Conservation (phyloP, 805 yeast species). For the Candida verbasci region DNA sequence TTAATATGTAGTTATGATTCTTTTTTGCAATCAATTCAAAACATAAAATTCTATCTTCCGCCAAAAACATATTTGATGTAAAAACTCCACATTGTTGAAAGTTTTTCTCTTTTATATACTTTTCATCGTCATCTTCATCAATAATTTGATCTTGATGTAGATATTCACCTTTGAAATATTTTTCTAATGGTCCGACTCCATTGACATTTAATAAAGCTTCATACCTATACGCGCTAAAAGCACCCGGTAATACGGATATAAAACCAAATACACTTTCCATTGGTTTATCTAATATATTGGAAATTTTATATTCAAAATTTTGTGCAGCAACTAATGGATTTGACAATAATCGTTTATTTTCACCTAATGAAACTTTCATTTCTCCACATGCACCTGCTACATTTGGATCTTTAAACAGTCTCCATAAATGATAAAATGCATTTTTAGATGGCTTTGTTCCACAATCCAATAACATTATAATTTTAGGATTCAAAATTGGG, state of each 20-base stretch:
- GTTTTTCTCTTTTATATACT: slow-evolving; percentile 33
- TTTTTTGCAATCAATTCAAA: slow-evolving; percentile 91
- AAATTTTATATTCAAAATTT: slow-evolving; percentile 93
- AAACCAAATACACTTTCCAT: slow-evolving; percentile 94
- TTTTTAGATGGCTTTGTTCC: slow-evolving; percentile 89
- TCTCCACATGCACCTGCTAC: slow-evolving; percentile 99
- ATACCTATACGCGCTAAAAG: slow-evolving; percentile 90
- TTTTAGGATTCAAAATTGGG: slow-evolving; percentile 73
- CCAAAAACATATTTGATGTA: slow-evolving; percentile 93
- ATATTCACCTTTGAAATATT: slow-evolving; percentile 90
- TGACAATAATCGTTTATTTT: slow-evolving; percentile 41
- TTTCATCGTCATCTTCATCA: slow-evolving; percentile 36
- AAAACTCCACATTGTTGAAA: slow-evolving; percentile 62
- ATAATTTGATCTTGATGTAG: slow-evolving; percentile 57
- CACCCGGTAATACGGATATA: slow-evolving; percentile 93
- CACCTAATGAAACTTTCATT: slow-evolving; percentile 80
- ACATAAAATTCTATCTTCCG: slow-evolving; percentile 94
- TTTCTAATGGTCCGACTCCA: slow-evolving; percentile 82
- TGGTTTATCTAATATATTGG: slow-evolving; percentile 92
- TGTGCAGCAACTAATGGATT: slow-evolving; percentile 96
- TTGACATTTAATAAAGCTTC: slow-evolving; percentile 66
- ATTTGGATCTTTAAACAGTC: slow-evolving; percentile 69
- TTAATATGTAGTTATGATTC: slow-evolving; percentile 67
- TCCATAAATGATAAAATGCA: slow-evolving; percentile 87
- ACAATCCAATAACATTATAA: slow-evolving; percentile 83